These are phyloP conservation scores for Betula pendula DNA, from an alignment of 306 rosid genomes.

Conservation along the genomic window DNA sequence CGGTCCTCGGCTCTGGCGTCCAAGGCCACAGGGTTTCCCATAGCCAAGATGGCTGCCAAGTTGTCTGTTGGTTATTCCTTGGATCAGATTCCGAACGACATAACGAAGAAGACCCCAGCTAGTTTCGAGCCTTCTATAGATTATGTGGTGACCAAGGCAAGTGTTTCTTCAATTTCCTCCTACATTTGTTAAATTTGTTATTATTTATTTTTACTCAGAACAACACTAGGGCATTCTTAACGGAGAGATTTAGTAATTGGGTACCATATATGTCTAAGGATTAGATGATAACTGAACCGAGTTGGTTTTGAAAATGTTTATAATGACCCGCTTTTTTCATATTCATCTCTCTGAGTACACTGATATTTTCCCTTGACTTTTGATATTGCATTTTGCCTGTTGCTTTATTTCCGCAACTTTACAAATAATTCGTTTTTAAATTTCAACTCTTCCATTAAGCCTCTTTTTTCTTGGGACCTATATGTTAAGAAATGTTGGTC, in stretches of 20 bases:
- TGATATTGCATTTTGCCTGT: not conserved
- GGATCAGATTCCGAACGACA: slow-evolving; percentile 93
- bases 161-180: slow-evolving; percentile 17
- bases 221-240: not conserved
- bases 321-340: not conserved
- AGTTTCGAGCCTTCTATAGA: slow-evolving; percentile 98
- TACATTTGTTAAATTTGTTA: not conserved
- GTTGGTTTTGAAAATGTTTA: not conserved
- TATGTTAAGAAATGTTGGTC: not conserved
- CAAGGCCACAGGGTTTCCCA: slow-evolving; percentile 96
- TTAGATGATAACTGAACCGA: not conserved
- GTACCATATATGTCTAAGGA: not conserved
- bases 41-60: slow-evolving; percentile 95
- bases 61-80: slow-evolving; percentile 85
- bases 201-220: not conserved
- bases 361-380: not conserved
- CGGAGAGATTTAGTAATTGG: not conserved
- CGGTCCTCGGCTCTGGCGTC: slow-evolving; percentile 92
- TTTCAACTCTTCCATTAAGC: not conserved
- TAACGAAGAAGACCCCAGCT: slow-evolving; percentile 90
- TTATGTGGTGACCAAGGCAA: slow-evolving; percentile 95
- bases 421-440: no score
- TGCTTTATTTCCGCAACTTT: not conserved
- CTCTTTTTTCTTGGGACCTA: not conserved
- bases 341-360: not conserved